Base-by-base conservation (phyloP, 2,329 filamentous ascomycete species). In the Fusarium succisae region DNA sequence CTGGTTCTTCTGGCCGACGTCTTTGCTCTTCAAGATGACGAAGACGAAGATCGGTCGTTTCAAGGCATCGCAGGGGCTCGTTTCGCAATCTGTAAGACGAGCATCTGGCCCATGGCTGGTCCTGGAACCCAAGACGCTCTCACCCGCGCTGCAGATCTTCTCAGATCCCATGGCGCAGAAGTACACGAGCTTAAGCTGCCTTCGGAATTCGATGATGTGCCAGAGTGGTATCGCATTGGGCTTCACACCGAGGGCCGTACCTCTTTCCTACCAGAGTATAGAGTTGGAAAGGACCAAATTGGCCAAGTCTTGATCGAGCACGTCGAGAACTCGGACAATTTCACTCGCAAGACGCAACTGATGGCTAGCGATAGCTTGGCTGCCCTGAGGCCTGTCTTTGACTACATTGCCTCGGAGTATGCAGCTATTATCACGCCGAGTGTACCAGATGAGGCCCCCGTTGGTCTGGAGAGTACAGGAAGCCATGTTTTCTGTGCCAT, bases 401-500 rank as follows among this genome's bases (percentile, higher is more conserved):
- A 92, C 75, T 81, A 80, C 6, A 85, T 92, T 28, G 85, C 87
- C 0, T 79, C 81, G 0, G 79, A 80, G 26, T 92, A 91, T 69
- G 86, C 86, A 22, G 89, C 88, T 1, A 83, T 92, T 4, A 76
- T 93, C 44, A 88, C 87, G 0, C 91, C 91, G 0, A 91, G 89
- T 74, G 88, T 87, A 1, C 79, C 86, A 0, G 91, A 91, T 66
- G 90, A 91, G 75, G 91, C 91, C 1, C 89, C 91, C 0, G 63
- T 86, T 5, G 91, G 90, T 6, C 56, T 80, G 1, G 83, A 84
- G 28, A 85, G 80, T 65, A 93, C 90, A 0, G 91, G 91, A 0
- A 88, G 84, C 73, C 84, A 89, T 35, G 84, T 81, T 5, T 89
- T 90, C 70, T 88, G 87, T 75, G 77, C 79, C 32, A 84, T 86